A percentile compares a stretch with the other conserved stretches of the same genome.
Conservation (phyloP, 208 protist genomes). For the Herpetomonas samuelpessoai region DNA sequence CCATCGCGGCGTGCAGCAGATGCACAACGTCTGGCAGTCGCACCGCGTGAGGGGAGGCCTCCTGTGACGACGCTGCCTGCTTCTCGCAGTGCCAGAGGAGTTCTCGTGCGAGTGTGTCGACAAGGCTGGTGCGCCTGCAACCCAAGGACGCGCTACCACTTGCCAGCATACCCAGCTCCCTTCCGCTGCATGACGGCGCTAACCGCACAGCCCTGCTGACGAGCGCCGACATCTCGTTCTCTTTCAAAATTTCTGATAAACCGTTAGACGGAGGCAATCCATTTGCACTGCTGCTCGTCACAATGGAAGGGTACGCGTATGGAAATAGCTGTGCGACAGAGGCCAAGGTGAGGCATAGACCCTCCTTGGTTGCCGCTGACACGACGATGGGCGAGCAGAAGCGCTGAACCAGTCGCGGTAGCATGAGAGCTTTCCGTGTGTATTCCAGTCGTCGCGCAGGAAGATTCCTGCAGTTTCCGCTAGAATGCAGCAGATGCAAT, state of each 20-base stretch:
- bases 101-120: constrained; percentile 33
- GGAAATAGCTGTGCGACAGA: constrained; percentile 36
- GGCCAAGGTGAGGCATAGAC: constrained; percentile 69
- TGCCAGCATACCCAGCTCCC: constrained; percentile 65
- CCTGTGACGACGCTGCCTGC: constrained; percentile 16
- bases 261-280: no score
- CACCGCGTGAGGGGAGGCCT: constrained; percentile 9
- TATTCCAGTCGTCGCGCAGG: no score
- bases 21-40: constrained; percentile 8
- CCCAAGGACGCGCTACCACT: constrained; percentile 39
- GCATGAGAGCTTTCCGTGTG: no score
- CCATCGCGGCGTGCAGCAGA: constrained; percentile 4
- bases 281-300: background rate
- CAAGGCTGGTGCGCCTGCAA: constrained; percentile 18
- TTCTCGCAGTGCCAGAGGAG: constrained; percentile 19
- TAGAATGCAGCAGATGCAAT: no score
- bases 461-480: no score
- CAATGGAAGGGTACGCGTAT: background rate
- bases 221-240: no score
- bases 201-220: constrained; percentile 34
- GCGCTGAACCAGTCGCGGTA: constrained; percentile 21
- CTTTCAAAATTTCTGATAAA: no score
- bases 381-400: constrained; percentile 29
- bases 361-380: constrained; percentile 30
- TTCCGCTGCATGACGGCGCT: constrained; percentile 35